Base-by-base conservation (phyloP, 1,139 yeast genomes). In the Geotrichum phurueaensis region DNA sequence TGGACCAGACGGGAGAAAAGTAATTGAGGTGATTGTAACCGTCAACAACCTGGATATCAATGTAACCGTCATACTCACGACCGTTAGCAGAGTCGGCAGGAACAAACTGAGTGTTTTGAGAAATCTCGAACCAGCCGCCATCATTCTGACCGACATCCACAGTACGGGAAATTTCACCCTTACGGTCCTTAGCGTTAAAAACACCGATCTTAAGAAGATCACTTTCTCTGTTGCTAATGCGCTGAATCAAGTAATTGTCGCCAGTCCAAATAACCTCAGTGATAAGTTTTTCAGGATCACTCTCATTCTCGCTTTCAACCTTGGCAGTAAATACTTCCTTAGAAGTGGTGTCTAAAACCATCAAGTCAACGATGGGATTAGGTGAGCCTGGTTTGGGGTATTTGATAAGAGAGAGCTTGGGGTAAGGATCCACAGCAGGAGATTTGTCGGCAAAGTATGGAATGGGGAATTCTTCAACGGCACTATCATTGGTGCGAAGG, bases 321-420 rank as follows among this genome's bases (percentile, higher is more conserved):
- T 67, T 66, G 2, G 68, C 68, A n/a, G 63, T 58, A 65, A 68
- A 73, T 48, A 63, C 65, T 52, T 71, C 73, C 22, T 67, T 68
- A 48, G 71, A 65, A 1, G 70, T 63, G 1, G 84, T 48, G 52
- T 81, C 75, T 66, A 81, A 83, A 54, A 79, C 73, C 65, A 76
- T 71, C 23, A 92, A 67, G 10, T 77, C 73, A 1, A 88, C 79
- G 22, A 73, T 69, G 0, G 99, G 98, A 69, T 88, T 88, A 1
- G 79, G 68, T 22, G 81, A 81, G 0, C 98, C 99, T 0, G 97
- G 96, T 71, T 89, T 91, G 3, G 99, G 98, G 72, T 94, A 95
- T 69, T 87, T 88, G 63, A 92, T 74, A 10, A 75, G 68, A 48
- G 78, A 76, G 60, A 82, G 69, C 6, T 76, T 73, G 0, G 96